Base-by-base conservation (phyloP, 2,329 filamentous ascomycete species). In the Teratosphaeria zuluensis region DNA sequence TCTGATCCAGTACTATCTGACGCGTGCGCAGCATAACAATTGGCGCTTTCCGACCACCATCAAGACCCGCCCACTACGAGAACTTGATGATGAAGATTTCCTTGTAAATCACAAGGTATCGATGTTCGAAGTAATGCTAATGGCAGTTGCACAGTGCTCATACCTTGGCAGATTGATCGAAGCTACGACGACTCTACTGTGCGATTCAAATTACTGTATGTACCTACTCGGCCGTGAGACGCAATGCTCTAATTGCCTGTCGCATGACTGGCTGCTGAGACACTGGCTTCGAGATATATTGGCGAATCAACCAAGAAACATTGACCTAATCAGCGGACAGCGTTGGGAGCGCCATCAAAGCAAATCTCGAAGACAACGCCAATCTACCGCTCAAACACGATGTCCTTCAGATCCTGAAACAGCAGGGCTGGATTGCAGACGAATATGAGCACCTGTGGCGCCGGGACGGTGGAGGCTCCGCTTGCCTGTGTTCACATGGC, bases 111-210 rank as follows among this genome's bases (percentile, higher is more conserved):
- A 72, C 58, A 72, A 70, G 61, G 66, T 60, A 55, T 8, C n/a
- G 28, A 35, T 53, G 9, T n/a, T n/a, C n/a, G 31, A 35, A 2
- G 52, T 12, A 53, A 9, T 21, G 28, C 52, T 16, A 35, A 16
- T 35, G 52, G 32, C 52, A 31, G 7, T n/a, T 11, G 21, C 12
- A 21, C 28, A 53, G 16, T 16, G 32, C 52, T 53, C 28, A 53
- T 53, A 8, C 12, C 7, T 31, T 31, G 1, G 8, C 42, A 69
- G 65, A 71, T 71, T 51, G 69, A 71, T 58, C 63, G 69, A 58
- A 70, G 69, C 59, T 72, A 72, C 57, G 69, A 72, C 59, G 68
- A 70, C 58, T 68, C 65, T 55, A 72, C 69, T 3, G 66, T 70
- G 38, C 66, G 67, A 1, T 70, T 72, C 62, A 72, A 72, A 57